phyloP scores from a whole-genome alignment of 352 stramenopile species.

The Blastocystis sp. region DNA sequence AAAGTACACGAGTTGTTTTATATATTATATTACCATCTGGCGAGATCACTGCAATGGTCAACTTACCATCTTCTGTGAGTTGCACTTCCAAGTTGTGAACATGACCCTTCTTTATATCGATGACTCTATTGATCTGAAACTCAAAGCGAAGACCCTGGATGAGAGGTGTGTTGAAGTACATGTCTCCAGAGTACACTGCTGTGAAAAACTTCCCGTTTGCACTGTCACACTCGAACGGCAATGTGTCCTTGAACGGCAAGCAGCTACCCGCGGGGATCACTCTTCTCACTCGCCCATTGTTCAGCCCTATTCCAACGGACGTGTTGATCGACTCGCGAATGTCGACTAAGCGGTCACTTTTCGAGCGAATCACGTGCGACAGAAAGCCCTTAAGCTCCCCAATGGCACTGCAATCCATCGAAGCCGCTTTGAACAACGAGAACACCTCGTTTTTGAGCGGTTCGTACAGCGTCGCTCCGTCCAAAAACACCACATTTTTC shows the following conservation, averaged over 20 bases:
- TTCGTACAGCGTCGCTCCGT: neutral
- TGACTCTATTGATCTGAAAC: no score
- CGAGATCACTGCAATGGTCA: no score
- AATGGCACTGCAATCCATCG: neutral
- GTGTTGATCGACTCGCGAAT: neutral
- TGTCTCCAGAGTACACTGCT: neutral
- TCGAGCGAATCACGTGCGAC: neutral
- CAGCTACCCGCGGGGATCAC: neutral
- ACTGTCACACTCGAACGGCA: neutral
- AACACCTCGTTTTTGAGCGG: neutral
- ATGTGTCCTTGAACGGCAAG: neutral
- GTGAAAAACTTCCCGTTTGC: neutral
- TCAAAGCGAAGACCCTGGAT: neutral
- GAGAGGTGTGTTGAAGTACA: neutral
- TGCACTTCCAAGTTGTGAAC: no score
- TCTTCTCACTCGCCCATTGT: neutral
- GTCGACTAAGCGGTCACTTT: neutral
- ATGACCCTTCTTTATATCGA: no score
- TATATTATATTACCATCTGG: neutral
- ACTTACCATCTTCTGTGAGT: no score
- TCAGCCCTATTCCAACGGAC: neutral
- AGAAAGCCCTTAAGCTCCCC: neutral
- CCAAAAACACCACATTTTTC: neutral
- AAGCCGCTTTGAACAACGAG: neutral
- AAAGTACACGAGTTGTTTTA: neutral